Base-by-base conservation (phyloP, 352 stramenopile species). In the Elongisporangium anandrum region DNA sequence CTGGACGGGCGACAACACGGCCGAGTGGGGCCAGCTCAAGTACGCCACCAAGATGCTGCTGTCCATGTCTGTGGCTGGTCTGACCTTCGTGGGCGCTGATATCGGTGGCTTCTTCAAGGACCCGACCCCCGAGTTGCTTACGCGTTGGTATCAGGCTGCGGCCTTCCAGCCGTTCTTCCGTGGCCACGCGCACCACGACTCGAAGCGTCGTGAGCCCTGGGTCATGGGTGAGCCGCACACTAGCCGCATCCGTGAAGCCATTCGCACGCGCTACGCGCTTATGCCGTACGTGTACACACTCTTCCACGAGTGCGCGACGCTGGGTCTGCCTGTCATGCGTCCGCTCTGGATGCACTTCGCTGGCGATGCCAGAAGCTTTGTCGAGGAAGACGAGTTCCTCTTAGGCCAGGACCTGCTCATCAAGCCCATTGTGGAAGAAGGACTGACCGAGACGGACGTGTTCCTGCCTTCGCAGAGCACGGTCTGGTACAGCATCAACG, bases 61-160 rank as follows among this genome's bases (percentile, higher is more conserved):
- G 21, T 95, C 90, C 60, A 92, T 99, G 66, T 98, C 94, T 56
- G 77, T 99, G 50, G 85, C 85, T 20, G 97, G 97, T 8, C 73
- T 99, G 21, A 97, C 94, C 3, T 99, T 99, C 70, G 92, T 98
- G 17, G 98, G 98, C 19, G 96, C 97, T 4, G 98, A 99, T 81
- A 94, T 99, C 16, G 97, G 97, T 34, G 98, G 98, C n/a, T 99
- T 99, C 75, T 99, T 99, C 64, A 96, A 96, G 9, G 92, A 98
- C 68, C 93, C 97, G 9, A 92, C 98, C 68, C 78, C 92, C 17
- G 97, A 99, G 72, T 80, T 99, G 34, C 93, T 99, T 70, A 98
- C 91, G 45, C 81, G 96, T 41, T 99, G 96, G 94, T 98, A 98
- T 75, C 85, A 99, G 72, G 92, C 95, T 6, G 97, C 92, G 41